These are phyloP conservation scores for Calonectria leucothoes DNA, from an alignment of 2,329 filamentous ascomycete genomes.

Conservation along the genomic window DNA sequence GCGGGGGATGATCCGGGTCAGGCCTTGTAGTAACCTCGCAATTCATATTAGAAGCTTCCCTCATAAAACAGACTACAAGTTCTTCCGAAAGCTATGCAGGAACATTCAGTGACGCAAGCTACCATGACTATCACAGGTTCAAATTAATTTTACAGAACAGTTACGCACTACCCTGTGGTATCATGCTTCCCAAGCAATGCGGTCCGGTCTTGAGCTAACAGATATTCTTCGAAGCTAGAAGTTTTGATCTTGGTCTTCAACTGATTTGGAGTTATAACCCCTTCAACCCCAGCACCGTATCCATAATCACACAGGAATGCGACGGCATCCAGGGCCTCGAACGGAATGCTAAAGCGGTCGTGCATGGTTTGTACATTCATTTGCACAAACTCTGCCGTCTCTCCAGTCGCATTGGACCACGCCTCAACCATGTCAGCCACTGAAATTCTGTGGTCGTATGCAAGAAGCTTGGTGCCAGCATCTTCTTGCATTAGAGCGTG, in stretches of 20 bases:
- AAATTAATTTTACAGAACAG: no score
- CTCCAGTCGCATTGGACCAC: slow-evolving; percentile 52
- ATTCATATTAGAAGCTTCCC: no score
- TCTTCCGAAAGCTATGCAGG: no score
- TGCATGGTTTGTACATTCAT: slow-evolving; percentile 48
- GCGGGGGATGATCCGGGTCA: no score
- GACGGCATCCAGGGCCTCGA: slow-evolving; percentile 52
- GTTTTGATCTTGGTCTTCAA: slow-evolving; percentile 49
- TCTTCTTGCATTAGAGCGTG: slow-evolving; percentile 54
- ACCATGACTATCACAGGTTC: no score
- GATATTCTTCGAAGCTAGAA: slow-evolving; percentile 45
- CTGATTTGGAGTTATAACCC: slow-evolving; percentile 51
- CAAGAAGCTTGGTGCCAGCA: slow-evolving; percentile 54
- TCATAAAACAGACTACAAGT: no score
- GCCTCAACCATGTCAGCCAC: slow-evolving; percentile 46
- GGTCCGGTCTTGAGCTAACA: slow-evolving; percentile 33
- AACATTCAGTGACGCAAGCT: no score
- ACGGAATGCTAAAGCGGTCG: slow-evolving; percentile 45
- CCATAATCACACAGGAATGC: slow-evolving; percentile 52
- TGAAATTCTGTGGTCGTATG: slow-evolving; percentile 54
- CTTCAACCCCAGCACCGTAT: slow-evolving; percentile 53
- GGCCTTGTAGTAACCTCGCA: no score
- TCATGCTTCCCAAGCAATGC: not conserved
- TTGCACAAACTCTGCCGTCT: slow-evolving; percentile 46
- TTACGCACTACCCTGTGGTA: no score